Evolutionary conservation across 73 alveolate species (phyloP).

Genomic region (Symbiodinium natans): DNA sequence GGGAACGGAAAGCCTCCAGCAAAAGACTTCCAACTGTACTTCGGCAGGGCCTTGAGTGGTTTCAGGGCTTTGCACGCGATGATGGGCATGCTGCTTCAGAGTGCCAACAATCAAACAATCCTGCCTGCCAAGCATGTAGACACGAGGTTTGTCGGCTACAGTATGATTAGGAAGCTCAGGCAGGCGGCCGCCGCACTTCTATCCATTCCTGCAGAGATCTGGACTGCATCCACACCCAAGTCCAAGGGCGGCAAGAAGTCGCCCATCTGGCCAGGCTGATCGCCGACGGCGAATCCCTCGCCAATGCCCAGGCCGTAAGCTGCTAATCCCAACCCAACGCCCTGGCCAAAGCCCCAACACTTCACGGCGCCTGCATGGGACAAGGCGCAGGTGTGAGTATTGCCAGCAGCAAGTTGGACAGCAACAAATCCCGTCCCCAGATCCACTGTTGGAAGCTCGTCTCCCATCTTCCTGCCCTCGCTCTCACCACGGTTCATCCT

Average conservation of each 20-base stretch:
- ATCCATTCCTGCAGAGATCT: background rate
- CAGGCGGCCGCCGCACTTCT: background rate
- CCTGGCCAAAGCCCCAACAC: slow-evolving; percentile 7
- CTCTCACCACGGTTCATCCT: too few species aligned
- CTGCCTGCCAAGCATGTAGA: too few species aligned
- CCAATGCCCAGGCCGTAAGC: too few species aligned
- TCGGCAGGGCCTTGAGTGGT: too few species aligned
- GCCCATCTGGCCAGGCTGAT: background rate
- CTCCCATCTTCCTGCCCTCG: background rate
- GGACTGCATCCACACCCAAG: background rate
- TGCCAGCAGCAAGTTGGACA: background rate
- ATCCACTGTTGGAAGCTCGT: background rate
- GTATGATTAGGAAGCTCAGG: background rate
- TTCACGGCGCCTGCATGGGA: background rate
- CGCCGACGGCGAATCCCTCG: background rate
- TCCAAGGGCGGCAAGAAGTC: background rate
- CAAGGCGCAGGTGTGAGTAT: background rate
- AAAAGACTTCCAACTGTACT: background rate
- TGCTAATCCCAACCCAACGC: background rate
- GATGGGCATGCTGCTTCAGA: too few species aligned
- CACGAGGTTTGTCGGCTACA: too few species aligned
- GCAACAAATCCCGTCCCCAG: background rate
- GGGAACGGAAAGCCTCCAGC: background rate
- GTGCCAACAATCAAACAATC: too few species aligned
- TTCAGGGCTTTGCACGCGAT: too few species aligned